Percentiles rank a stretch among this genome's conserved stretches.
Conservation (phyloP, 139 green algal species). For the Desmodesmus armatus region DNA sequence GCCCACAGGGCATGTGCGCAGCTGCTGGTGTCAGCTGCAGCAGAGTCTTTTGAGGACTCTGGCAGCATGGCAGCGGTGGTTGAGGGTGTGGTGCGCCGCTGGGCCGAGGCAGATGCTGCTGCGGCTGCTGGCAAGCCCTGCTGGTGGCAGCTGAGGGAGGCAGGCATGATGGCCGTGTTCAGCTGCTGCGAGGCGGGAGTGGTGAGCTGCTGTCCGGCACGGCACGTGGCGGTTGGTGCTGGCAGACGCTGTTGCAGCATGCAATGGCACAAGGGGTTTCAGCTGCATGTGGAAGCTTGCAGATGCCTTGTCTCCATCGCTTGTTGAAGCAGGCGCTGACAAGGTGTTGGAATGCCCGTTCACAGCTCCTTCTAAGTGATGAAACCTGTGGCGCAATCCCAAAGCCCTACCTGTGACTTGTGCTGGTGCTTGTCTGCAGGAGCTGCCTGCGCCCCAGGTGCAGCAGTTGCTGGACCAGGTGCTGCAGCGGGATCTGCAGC, state of each 20-base stretch:
- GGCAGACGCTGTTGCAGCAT: background rate
- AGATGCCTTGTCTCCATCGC: conserved; percentile 17
- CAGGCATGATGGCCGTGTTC: conserved; percentile 80
- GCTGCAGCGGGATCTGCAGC: conserved; percentile 70
- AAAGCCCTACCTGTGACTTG: too few relatives aligned
- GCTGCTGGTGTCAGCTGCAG: conserved; percentile 87
- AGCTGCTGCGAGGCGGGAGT: conserved; percentile 54
- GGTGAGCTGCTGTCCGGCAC: conserved; percentile 5
- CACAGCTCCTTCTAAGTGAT: too few relatives aligned
- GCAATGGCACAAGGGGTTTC: background rate
- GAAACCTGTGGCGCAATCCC: background rate
- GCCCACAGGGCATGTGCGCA: conserved; percentile 66
- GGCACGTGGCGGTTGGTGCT: background rate
- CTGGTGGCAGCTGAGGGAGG: conserved; percentile 87
- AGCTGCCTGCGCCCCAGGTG: conserved; percentile 28
- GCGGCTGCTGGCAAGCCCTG: conserved; percentile 41
- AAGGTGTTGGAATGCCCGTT: too few relatives aligned
- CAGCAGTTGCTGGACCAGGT: conserved; percentile 66
- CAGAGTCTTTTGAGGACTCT: conserved; percentile 63
- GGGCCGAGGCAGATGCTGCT: conserved; percentile 55
- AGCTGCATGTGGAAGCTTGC: conserved; percentile 10
- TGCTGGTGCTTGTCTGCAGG: too few relatives aligned
- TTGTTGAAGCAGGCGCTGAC: too few relatives aligned
- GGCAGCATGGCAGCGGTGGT: conserved; percentile 50
- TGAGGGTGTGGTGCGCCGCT: conserved; percentile 45